These are phyloP conservation scores for Aspergillus hancockii DNA, from an alignment of 495 filamentous ascomycete species.

Conservation along the genomic window DNA sequence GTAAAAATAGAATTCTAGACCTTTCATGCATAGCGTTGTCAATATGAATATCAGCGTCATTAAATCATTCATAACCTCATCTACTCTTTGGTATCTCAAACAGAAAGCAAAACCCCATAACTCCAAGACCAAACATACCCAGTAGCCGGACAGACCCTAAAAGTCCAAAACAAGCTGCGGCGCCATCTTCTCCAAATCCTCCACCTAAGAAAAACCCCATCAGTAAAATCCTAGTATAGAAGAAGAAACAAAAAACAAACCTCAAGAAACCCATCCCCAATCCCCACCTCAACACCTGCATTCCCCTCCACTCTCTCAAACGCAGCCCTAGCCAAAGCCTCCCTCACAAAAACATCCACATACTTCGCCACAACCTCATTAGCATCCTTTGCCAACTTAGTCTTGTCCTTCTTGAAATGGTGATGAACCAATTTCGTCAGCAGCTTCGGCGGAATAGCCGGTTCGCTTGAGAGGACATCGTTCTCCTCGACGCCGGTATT, in stretches of 20 bases:
- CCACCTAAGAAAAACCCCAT: slow-evolving; percentile 35
- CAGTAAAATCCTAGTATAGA: slow-evolving; percentile 13
- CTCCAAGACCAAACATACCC: neutral
- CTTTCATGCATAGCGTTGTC: neutral
- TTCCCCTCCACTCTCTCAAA: slow-evolving; percentile 59
- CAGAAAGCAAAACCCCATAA: slow-evolving; percentile 6
- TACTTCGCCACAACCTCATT: slow-evolving; percentile 79
- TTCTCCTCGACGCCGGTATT: slow-evolving; percentile 24
- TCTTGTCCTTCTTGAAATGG: slow-evolving; percentile 69
- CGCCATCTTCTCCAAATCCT: slow-evolving; percentile 84
- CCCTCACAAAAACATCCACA: slow-evolving; percentile 87
- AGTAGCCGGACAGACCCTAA: slow-evolving; percentile 23
- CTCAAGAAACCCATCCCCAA: slow-evolving; percentile 69
- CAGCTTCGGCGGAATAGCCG: slow-evolving; percentile 70
- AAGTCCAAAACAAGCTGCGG: slow-evolving; percentile 92
- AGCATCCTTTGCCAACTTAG: slow-evolving; percentile 77
- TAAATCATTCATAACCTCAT: slow-evolving; percentile 4
- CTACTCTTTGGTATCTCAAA: slow-evolving; percentile 7
- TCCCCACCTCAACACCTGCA: slow-evolving; percentile 24
- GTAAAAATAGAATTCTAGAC: slow-evolving; percentile 2
- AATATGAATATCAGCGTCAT: neutral
- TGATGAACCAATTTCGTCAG: slow-evolving; percentile 75
- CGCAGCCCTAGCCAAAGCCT: slow-evolving; percentile 82
- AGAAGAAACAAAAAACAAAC: slow-evolving; percentile 44
- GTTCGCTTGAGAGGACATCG: slow-evolving; percentile 40